These are phyloP conservation scores for Pythium oligandrum DNA, from an alignment of 352 stramenopile species.

Conservation along the genomic window DNA sequence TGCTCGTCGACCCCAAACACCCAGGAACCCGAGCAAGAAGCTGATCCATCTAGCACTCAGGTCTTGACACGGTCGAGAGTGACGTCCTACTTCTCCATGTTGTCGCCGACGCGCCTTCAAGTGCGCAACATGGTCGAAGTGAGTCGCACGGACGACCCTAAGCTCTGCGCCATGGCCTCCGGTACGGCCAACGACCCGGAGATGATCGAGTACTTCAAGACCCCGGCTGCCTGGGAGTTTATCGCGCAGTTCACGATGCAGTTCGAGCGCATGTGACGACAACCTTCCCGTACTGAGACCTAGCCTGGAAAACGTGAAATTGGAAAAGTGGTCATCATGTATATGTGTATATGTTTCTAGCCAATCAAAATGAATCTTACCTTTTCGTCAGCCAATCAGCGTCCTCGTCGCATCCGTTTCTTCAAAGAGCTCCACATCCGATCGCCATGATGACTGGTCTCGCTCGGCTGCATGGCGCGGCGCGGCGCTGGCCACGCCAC, in stretches of 20 bases:
- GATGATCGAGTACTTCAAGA: conserved; percentile 71
- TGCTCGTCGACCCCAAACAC: not conserved
- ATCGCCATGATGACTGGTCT: too few species aligned
- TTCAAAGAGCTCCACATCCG: too few species aligned
- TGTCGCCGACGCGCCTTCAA: conserved; percentile 40
- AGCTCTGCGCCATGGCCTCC: conserved; percentile 30
- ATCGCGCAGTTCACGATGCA: conserved; percentile 56
- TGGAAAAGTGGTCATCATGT: too few species aligned
- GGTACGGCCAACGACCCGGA: conserved; percentile 36
- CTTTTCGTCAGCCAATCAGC: too few species aligned
- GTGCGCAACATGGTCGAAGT: conserved; percentile 62
- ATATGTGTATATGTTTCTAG: too few species aligned
- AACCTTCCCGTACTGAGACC: too few species aligned
- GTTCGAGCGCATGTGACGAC: conserved; percentile 28
- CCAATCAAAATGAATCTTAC: too few species aligned
- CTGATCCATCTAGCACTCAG: not conserved
- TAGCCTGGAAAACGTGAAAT: too few species aligned
- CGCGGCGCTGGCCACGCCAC: too few species aligned
- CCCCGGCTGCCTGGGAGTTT: conserved; percentile 65
- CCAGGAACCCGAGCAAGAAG: conserved; percentile 1
- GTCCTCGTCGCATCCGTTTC: too few species aligned
- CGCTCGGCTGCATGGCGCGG: too few species aligned
- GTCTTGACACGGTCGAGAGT: too few species aligned
- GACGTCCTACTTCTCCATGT: conserved; percentile 60
- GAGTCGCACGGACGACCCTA: conserved; percentile 18